phyloP scores from a whole-genome alignment of 2,329 filamentous ascomycete species.

The Colletotrichum noveboracense region DNA sequence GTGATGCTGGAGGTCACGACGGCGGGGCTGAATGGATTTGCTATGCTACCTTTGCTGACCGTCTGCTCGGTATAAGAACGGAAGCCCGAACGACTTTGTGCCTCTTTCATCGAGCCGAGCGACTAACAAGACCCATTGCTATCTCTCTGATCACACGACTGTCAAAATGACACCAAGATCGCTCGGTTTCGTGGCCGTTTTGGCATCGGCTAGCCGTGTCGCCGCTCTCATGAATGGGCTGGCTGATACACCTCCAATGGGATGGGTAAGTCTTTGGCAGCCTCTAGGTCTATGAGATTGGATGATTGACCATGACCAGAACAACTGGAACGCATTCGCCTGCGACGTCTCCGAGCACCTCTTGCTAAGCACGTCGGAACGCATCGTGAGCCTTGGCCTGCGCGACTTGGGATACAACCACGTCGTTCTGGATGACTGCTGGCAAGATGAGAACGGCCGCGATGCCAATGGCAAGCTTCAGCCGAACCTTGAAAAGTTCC shows the following conservation, averaged over 20 bases:
- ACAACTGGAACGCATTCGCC: slow-evolving; percentile 19
- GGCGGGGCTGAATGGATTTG: neutral
- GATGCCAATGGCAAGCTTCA: slow-evolving; percentile 30
- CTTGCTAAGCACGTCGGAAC: slow-evolving; percentile 24
- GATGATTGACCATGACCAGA: neutral
- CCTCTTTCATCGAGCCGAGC: neutral
- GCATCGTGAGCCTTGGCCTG: slow-evolving; percentile 29
- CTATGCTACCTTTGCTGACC: neutral
- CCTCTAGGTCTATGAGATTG: neutral
- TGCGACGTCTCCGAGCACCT: slow-evolving; percentile 22
- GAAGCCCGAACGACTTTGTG: neutral
- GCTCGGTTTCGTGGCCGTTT: neutral
- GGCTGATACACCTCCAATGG: slow-evolving; percentile 25
- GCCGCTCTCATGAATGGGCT: slow-evolving; percentile 23
- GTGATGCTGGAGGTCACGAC: neutral
- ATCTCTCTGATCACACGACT: neutral
- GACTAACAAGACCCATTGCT: neutral
- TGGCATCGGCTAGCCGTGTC: slow-evolving; percentile 9
- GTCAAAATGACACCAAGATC: slow-evolving; percentile 4
- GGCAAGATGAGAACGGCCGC: slow-evolving; percentile 32
- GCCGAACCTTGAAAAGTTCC: slow-evolving; percentile 38
- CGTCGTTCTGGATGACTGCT: slow-evolving; percentile 39
- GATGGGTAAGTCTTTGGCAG: slow-evolving; percentile 16
- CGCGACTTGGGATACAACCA: slow-evolving; percentile 32
- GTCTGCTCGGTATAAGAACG: slow-evolving; percentile 1